phyloP scores from a whole-genome alignment of 306 rosid species.

The Vigna trinervia region DNA sequence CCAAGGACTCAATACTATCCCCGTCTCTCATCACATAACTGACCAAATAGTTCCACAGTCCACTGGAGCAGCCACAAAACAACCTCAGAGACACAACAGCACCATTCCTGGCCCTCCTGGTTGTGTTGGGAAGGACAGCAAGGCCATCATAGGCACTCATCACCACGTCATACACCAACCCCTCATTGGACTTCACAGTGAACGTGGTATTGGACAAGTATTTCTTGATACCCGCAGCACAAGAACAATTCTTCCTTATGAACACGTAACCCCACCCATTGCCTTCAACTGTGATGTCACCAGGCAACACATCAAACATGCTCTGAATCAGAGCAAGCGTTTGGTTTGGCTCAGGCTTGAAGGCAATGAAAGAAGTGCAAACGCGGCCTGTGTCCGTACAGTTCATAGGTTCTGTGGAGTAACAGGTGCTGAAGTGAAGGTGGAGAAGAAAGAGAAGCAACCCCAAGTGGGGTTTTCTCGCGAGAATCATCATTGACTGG shows the following conservation, averaged over 20 bases:
- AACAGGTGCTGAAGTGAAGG: constrained; percentile 44
- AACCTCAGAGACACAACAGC: constrained; percentile 81
- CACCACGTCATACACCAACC: constrained; percentile 69
- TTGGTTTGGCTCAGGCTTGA: constrained; percentile 65
- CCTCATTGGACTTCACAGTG: constrained; percentile 77
- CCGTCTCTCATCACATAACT: constrained; percentile 94
- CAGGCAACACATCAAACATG: constrained; percentile 88
- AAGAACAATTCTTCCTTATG: constrained; percentile 87
- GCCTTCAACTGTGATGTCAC: constrained; percentile 81
- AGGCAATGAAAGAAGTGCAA: constrained; percentile 90
- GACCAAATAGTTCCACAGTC: constrained; percentile 88
- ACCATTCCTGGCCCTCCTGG: constrained; percentile 67
- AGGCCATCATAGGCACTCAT: constrained; percentile 82
- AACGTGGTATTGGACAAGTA: constrained; percentile 79
- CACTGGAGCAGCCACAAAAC: constrained; percentile 93
- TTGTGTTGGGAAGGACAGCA: constrained; percentile 64
- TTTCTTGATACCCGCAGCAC: constrained; percentile 60
- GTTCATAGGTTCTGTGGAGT: constrained; percentile 60
- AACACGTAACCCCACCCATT: constrained; percentile 67
- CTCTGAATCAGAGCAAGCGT: constrained; percentile 68
- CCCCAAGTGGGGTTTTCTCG: constrained; percentile 37
- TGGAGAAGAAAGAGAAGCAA: constrained; percentile 50
- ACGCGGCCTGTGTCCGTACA: constrained; percentile 82
- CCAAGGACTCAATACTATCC: constrained; percentile 76
- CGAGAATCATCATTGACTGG: constrained; percentile 64